A percentile compares a stretch with the other conserved stretches of the same genome.
Evolutionary conservation across 805 yeast genomes (phyloP).

Genomic region (Candida incommunis): DNA sequence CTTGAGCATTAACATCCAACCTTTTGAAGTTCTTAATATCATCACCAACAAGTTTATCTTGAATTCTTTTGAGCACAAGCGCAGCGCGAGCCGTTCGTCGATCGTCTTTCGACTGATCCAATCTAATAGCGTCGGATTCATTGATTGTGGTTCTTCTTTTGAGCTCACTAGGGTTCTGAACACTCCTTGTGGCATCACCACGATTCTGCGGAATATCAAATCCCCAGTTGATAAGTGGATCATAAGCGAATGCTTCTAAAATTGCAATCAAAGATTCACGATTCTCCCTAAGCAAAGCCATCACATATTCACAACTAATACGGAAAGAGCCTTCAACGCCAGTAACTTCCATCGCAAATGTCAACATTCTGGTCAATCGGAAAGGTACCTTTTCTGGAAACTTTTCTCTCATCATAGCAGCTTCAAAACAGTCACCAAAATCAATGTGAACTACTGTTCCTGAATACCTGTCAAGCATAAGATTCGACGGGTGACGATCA

Average conservation of each 20-base stretch:
- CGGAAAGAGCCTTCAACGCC: conserved; percentile 97
- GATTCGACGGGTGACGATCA: conserved; percentile 93
- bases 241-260: conserved; percentile 94
- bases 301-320: conserved; percentile 92
- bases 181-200: neutral
- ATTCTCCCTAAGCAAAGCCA: conserved; percentile 86
- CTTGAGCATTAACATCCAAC: conserved; percentile 76
- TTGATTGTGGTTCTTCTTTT: conserved; percentile 61
- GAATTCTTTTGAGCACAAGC: conserved; percentile 74
- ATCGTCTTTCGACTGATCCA: conserved; percentile 54
- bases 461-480: conserved; percentile 86
- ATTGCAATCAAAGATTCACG: conserved; percentile 96
- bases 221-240: conserved; percentile 98
- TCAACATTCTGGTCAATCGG: conserved; percentile 89
- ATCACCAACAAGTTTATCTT: conserved; percentile 86
- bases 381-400: conserved; percentile 98
- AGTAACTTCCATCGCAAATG: conserved; percentile 97
- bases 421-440: conserved; percentile 98
- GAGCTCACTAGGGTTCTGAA: conserved; percentile 51
- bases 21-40: conserved; percentile 66
- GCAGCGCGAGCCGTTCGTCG: conserved; percentile 83
- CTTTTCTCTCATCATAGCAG: conserved; percentile 90
- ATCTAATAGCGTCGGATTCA: conserved; percentile 57
- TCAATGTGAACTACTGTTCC: conserved; percentile 96
- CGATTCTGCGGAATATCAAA: conserved; percentile 69